A percentile compares a stretch with the other conserved stretches of the same genome.
These are phyloP conservation scores for Balamuthia mandrillaris DNA, from an alignment of 208 protist species.

Conservation along the genomic window DNA sequence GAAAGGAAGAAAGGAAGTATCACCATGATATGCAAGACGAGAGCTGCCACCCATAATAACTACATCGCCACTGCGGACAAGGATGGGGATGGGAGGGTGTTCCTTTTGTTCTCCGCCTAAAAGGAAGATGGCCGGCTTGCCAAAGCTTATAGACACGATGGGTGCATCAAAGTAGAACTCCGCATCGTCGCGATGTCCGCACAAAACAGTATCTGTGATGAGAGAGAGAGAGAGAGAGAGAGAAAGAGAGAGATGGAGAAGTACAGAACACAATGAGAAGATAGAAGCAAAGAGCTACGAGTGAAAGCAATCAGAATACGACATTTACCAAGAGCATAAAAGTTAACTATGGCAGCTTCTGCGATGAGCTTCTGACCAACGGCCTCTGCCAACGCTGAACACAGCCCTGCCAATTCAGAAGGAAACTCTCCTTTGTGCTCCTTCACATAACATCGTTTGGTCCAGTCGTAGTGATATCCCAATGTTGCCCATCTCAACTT, in stretches of 20 bases:
- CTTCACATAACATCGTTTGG: too few species aligned
- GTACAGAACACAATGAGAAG: too few species aligned
- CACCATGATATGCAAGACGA: not conserved
- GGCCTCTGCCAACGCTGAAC: too few species aligned
- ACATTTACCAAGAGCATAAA: not conserved
- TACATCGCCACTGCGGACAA: not conserved
- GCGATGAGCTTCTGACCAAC: not conserved
- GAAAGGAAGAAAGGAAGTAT: not conserved
- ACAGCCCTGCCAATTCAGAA: too few species aligned
- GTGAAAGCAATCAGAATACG: not conserved
- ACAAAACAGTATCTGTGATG: conserved; percentile 7
- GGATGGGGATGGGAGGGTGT: not conserved
- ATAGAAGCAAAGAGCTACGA: not conserved
- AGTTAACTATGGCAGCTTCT: conserved; percentile 2
- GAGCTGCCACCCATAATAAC: not conserved
- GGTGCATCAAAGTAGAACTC: conserved; percentile 2
- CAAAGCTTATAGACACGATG: conserved; percentile 8
- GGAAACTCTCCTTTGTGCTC: too few species aligned
- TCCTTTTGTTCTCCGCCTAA: not conserved
- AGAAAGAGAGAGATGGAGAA: too few species aligned
- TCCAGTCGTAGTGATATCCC: conserved; percentile 27
- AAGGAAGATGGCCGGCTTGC: not conserved
- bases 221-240: too few species aligned
- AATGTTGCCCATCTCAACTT: not conserved
- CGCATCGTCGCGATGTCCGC: not conserved